Base-by-base conservation (phyloP, 1,284 basidiomycete genomes). In the Leccinum proximum region DNA sequence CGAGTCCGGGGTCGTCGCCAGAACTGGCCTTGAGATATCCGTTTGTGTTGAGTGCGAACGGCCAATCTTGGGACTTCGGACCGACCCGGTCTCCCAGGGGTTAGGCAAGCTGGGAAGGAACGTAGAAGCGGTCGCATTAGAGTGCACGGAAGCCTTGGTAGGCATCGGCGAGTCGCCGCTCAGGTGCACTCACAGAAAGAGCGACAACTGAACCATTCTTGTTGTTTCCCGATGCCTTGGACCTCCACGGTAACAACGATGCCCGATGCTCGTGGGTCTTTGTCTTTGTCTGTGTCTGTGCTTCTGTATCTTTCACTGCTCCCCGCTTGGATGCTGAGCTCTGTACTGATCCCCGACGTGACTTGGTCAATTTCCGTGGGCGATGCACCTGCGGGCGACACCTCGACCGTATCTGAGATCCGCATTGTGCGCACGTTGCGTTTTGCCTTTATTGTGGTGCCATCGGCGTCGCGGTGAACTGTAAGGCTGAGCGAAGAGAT, bases 91-190 rank as follows among this genome's bases (percentile, higher is more conserved):
- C 18, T 26, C 42, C 13, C 48, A 26, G 57, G 40, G 26, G 1
- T 13, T 2, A 33, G 22, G 58, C 3, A 54, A 18, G 26, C 2
- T 33, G 6, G 35, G 50, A 48, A 59, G 5, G 37, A 53, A 9
- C 1, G 42, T 4, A n/a, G 62, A 4, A 14, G 35, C 93, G 64
- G 84, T 70, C 87, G 35, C 10, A 37, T 37, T 7, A 5, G 11
- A 40, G 2, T 26, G 40, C 6, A 59, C 38, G 35, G 42, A 8
- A n/a, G 9, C 59, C 7, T 60, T 64, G 50, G 40, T 58, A 5
- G 59, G 53, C 13, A 42, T 59, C 26, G 58, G 63, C 9, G 26
- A 14, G 13, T 6, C 45, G 1, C 45, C 35, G 9, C 56, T 62
- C 66, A n/a, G 14, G 30, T 22, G 30, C n/a, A 35, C 26, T 45